Evolutionary conservation across 2,329 filamentous ascomycete genomes (phyloP), one percentile per base, ranked within the genome.

Genomic region (Magnaporthiopsis rhizophila): DNA sequence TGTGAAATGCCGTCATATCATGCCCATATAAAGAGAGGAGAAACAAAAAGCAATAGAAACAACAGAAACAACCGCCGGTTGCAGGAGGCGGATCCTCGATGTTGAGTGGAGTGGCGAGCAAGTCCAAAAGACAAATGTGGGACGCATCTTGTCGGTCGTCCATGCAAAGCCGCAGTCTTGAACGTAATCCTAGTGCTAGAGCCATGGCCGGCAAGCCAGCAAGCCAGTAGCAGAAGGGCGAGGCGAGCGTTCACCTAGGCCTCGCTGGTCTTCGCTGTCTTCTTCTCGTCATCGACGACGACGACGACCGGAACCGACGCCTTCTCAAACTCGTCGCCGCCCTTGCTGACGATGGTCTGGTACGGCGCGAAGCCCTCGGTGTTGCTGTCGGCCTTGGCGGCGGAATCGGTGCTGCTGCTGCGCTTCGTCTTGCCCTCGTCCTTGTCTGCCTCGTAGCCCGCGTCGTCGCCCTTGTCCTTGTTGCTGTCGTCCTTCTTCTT

Each of bases 401-500:
- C 30, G 30, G 30, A 30, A 30, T 5, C 30, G 28, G 28, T 69
- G 26, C 26, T 65, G 9, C 69, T 69, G 65, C 71, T 72, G 24
- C 69, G 71, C 24, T 71, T 67, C 45, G 18, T n/a, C 9, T 63
- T 53, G 26, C 34, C 63, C 13, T 65, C 63, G 26, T 60, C 59
- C 15, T 45, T 32, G 3, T 57, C 36, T 12, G 62, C 62, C 59
- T 68, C 65, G 67, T 67, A 69, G 30, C 73, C 70, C n/a, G 71
- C 68, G 24, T 74, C 70, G 21, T 74, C 70, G 34, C 5, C 28
- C 67, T 75, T 75, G 62, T 73, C 69, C 65, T 74, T 67, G 56
- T 65, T n/a, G n/a, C n/a, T n/a, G n/a, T n/a, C 64, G 15, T 6
- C 66, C 62, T 66, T 67, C 28, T 13, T 53, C 62, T 13, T 53